phyloP scores from a whole-genome alignment of 768 basidiomycete species.

The Tephrocybe sp. region DNA sequence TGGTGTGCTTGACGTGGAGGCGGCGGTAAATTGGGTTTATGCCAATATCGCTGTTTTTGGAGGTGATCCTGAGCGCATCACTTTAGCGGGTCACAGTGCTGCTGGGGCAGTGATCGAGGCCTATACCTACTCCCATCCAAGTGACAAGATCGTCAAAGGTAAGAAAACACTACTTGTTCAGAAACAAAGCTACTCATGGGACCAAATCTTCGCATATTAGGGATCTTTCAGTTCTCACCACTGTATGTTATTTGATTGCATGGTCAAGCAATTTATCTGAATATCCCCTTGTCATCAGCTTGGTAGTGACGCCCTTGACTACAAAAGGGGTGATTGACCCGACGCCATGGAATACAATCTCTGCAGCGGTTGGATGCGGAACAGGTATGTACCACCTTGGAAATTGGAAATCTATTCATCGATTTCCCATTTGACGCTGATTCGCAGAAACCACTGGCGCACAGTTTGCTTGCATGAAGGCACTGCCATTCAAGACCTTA shows the following conservation, averaged over 20 bases:
- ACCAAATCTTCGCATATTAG: not conserved
- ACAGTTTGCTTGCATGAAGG: conserved; percentile 34
- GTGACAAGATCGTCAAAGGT: conserved; percentile 24
- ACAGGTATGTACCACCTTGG: conserved; percentile 20
- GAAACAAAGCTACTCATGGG: conserved; percentile 19
- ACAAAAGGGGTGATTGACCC: too few relatives aligned
- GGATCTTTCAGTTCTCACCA: conserved; percentile 22
- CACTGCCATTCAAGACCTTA: conserved; percentile 24
- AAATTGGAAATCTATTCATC: not conserved
- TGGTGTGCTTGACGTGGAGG: conserved; percentile 34
- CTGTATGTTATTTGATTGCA: too few relatives aligned
- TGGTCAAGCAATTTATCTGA: too few relatives aligned
- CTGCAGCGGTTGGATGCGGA: conserved; percentile 31
- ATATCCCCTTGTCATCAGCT: too few relatives aligned
- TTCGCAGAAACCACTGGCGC: conserved; percentile 1
- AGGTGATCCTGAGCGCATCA: conserved; percentile 37
- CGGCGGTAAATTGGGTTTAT: conserved; percentile 45
- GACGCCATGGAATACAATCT: conserved; percentile 13
- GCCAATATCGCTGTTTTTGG: conserved; percentile 44
- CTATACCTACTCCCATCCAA: conserved; percentile 20
- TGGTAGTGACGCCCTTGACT: too few relatives aligned
- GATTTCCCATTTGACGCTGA: too few relatives aligned
- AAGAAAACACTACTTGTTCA: not conserved
- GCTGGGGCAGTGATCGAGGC: conserved; percentile 29
- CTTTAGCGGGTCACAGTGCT: conserved; percentile 35